Percentiles rank a stretch among this genome's conserved stretches.
These are phyloP conservation scores for Pouteria campechiana DNA, from an alignment of 179 eudicot genomes.

Conservation along the genomic window DNA sequence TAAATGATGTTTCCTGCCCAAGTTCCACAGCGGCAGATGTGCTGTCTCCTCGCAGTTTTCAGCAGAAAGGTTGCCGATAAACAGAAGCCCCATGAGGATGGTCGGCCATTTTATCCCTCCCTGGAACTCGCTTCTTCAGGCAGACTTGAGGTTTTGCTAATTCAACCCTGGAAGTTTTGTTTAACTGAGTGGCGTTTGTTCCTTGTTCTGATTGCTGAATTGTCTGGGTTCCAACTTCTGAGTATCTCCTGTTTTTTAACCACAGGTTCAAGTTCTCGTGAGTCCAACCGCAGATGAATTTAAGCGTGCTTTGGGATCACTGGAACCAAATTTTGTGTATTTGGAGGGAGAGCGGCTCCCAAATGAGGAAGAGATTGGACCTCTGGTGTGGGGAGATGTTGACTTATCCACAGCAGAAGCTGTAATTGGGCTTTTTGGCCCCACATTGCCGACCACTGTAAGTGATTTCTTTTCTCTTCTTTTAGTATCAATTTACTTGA, in stretches of 20 bases:
- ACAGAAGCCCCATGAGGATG: conserved; percentile 14
- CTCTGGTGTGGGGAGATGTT: conserved; percentile 53
- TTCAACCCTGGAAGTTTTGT: not conserved
- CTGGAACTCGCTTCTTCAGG: conserved; percentile 60
- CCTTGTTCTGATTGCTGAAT: not conserved
- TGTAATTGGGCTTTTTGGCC: conserved; percentile 42
- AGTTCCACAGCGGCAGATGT: conserved; percentile 53
- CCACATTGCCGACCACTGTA: conserved; percentile 72
- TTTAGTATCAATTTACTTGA: too few species aligned
- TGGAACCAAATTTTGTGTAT: conserved; percentile 61
- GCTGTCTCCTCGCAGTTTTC: conserved; percentile 71
- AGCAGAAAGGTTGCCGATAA: conserved; percentile 26
- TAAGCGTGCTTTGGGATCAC: conserved; percentile 36
- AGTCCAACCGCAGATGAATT: conserved; percentile 60
- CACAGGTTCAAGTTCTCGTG: conserved; percentile 58
- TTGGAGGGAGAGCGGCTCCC: conserved; percentile 64
- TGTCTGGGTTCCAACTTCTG: not conserved
- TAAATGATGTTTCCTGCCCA: conserved; percentile 47
- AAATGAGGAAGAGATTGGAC: conserved; percentile 61
- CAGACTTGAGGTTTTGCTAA: conserved; percentile 70
- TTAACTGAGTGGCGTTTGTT: not conserved
- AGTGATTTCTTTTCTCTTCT: conserved; percentile 9
- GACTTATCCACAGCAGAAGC: conserved; percentile 45
- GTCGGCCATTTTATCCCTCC: conserved; percentile 36
- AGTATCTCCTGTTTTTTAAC: not conserved